Base-by-base conservation (phyloP, 2,329 filamentous ascomycete genomes). In the Neopestalotiopsis sp. region DNA sequence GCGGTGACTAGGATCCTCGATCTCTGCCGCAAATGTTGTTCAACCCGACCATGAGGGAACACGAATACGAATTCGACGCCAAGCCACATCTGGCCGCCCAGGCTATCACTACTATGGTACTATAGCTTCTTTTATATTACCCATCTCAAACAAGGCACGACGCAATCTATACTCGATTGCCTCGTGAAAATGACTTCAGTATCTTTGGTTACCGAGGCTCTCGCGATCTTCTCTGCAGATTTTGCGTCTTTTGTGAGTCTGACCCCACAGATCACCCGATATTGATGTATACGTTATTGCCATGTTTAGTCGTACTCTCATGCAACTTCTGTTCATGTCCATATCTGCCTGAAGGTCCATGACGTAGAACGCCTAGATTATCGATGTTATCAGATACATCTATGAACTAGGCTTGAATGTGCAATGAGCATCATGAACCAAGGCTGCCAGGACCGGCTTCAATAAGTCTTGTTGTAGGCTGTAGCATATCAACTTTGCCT, bases 41-140 rank as follows among this genome's bases (percentile, higher is more conserved):
- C 34, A 38, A 38, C 34, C 24, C 24, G 57, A 59, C 24, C n/a
- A 28, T 53, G 57, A 59, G 59, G 59, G 6, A 62, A 62, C 59
- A 62, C 59, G 59, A 62, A 62, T 62, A 62, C 59, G 59, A 62
- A 62, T 62, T 40, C 59, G 59, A 62, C 32, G 45, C 45, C 45
- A n/a, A 62, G 59, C 59, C 59, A 38, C 32, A 62, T 20, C 14
- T n/a, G n/a, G 45, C 32, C 30, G 28, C 12, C 30, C n/a, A 59
- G 24, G 30, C 57, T 20, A 38, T 59, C 9, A 28, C 45, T 9
- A 20, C 45, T 3, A 24, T 20, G 7, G 14, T 49, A 49, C n/a
- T 14, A 20, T 24, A 53, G 45, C 20, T 20, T 24, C 14, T 9
- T 53, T n/a, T 28, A 28, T 28, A 28, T 28, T 28, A 28, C 24